Base-by-base conservation (phyloP, 2,329 filamentous ascomycete genomes). In the Albifimbria verrucaria region DNA sequence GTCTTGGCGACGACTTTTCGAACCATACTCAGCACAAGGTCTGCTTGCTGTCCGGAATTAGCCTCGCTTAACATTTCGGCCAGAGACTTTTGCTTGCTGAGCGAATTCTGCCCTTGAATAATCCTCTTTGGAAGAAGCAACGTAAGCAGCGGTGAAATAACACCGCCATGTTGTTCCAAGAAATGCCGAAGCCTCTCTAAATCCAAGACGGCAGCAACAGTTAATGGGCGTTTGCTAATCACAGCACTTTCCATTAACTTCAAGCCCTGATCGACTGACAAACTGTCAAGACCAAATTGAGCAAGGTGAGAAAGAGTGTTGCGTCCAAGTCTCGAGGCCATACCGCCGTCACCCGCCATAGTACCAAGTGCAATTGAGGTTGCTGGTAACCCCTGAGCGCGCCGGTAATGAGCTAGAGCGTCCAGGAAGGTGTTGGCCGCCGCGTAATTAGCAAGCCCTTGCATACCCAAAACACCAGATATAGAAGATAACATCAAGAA, bases 391-490 rank as follows among this genome's bases (percentile, higher is more conserved):
- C 50, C 49, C 28, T 59, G 57, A 2, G 52, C 50, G 10, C 62
- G 61, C 11, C 74, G 68, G 36, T 68, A 66, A 9, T 66, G 62
- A 15, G 65, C 68, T 22, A 77, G 64, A 4, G 66, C 62, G 45
- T 75, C 68, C 51, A 73, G 60, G 57, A 68, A 77, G 18, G 65
- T 63, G 55, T 76, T 76, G 17, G 64, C 72, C 1, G 72, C 70
- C 9, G 65, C 59, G 55, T 77, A 77, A 55, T 71, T 72, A 52
- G 65, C 63, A 51, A 74, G 71, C 1, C 61, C 64, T 3, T 62
- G 55, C 36, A 64, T 60, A 10, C 69, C 72, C 9, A 71, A 53
- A 10, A 69, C 55, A n/a, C 65, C 65, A 0, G 64, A 64, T 4
- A 70, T 59, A 9, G 73, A 76, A 5, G 63, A 67, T 52, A 63